phyloP scores from a whole-genome alignment of 2,329 filamentous ascomycete species.

The Calonectria leucothoes region DNA sequence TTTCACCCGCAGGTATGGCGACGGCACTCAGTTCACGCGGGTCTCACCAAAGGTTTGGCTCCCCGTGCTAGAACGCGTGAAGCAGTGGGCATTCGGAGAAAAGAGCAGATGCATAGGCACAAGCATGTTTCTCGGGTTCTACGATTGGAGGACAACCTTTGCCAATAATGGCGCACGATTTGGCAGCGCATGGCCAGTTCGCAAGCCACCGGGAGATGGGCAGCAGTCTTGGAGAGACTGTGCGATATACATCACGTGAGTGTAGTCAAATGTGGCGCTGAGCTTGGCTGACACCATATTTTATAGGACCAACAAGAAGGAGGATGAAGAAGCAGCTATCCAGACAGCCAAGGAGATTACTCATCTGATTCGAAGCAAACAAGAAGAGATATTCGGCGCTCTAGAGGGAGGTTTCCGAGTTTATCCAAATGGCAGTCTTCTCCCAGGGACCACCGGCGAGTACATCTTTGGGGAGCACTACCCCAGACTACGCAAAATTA shows the following conservation, averaged over 20 bases:
- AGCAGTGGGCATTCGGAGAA: not conserved
- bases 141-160: not conserved
- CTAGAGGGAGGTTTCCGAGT: not conserved
- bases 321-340: not conserved
- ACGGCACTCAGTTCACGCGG: not conserved
- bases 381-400: not conserved
- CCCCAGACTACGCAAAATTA: not conserved
- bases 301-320: not conserved
- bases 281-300: not conserved
- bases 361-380: not conserved
- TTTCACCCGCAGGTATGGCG: not conserved
- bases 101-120: not conserved
- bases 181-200: not conserved
- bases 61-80: not conserved
- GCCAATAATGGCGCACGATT: not conserved
- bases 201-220: not conserved
- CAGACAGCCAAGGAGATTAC: not conserved
- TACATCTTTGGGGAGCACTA: not conserved
- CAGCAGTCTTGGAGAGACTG: not conserved
- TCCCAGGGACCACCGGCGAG: not conserved
- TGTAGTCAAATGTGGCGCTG: not conserved
- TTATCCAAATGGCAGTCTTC: not conserved
- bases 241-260: not conserved
- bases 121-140: not conserved
- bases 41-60: not conserved